These are phyloP conservation scores for Leccinum pellstonianum DNA, from an alignment of 768 basidiomycete species.

Conservation along the genomic window DNA sequence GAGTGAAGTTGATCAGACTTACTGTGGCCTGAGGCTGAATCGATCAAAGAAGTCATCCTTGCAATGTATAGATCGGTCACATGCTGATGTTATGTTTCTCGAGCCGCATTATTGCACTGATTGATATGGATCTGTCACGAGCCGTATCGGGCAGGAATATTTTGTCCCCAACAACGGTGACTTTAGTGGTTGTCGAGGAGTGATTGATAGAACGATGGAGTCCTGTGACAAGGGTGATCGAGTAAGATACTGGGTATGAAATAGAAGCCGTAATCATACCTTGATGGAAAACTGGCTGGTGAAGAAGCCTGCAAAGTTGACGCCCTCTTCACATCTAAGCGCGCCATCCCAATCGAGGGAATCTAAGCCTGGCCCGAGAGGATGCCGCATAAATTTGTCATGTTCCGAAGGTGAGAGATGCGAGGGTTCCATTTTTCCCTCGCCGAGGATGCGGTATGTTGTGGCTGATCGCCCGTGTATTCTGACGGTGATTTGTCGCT, in stretches of 20 bases:
- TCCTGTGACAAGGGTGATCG: conserved; percentile 42
- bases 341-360: conserved; percentile 65
- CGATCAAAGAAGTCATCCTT: background rate
- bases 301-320: conserved; percentile 46
- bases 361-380: conserved; percentile 31
- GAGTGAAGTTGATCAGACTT: background rate
- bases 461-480: conserved; percentile 23
- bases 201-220: conserved; percentile 50
- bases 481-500: conserved; percentile 47
- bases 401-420: conserved; percentile 34
- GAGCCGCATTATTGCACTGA: background rate
- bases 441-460: conserved; percentile 38
- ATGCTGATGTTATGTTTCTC: background rate
- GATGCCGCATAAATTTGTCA: conserved; percentile 3
- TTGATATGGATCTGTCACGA: conserved; percentile 59
- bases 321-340: conserved; percentile 38
- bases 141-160: conserved; percentile 49
- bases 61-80: background rate
- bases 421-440: conserved; percentile 48
- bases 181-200: conserved; percentile 40
- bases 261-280: conserved; percentile 34
- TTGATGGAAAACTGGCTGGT: conserved; percentile 47
- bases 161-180: conserved; percentile 38
- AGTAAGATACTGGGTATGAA: background rate
- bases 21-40: background rate